These are phyloP conservation scores for Taxawa tesnikishii DNA, from an alignment of 2,329 filamentous ascomycete species.

Conservation along the genomic window DNA sequence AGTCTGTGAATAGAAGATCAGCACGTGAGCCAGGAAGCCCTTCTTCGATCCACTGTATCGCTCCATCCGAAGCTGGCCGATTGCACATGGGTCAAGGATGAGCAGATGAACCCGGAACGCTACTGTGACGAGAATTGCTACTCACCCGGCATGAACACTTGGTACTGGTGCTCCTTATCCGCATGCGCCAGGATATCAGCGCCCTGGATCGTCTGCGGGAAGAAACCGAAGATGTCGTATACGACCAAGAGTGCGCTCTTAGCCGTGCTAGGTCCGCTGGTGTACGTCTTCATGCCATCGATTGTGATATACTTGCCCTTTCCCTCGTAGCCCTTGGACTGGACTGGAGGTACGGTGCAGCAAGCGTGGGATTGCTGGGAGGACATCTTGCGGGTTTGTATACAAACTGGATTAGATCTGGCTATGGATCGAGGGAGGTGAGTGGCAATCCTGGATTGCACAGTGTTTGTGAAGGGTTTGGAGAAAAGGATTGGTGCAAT, in stretches of 20 bases:
- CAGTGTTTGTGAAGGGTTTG: background rate
- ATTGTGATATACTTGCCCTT: constrained; percentile 49
- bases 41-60: too few relatives aligned
- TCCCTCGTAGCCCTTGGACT: constrained; percentile 37
- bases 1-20: constrained; percentile 47
- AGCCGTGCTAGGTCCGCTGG: constrained; percentile 43
- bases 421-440: background rate
- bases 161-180: constrained; percentile 61
- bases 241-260: constrained; percentile 46
- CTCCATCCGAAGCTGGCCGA: background rate
- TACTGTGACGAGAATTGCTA: too few relatives aligned
- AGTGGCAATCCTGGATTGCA: background rate
- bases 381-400: constrained; percentile 1
- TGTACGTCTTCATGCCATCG: constrained; percentile 51
- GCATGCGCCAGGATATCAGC: constrained; percentile 49
- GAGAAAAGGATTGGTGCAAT: background rate
- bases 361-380: constrained; percentile 22
- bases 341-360: constrained; percentile 38
- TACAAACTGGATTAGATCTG: background rate
- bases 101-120: too few relatives aligned
- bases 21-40: too few relatives aligned
- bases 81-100: background rate
- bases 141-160: constrained; percentile 63
- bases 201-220: constrained; percentile 49
- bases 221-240: constrained; percentile 53